Evolutionary conservation across 805 yeast species (phyloP).

Genomic region (Candida namnaoensis): DNA sequence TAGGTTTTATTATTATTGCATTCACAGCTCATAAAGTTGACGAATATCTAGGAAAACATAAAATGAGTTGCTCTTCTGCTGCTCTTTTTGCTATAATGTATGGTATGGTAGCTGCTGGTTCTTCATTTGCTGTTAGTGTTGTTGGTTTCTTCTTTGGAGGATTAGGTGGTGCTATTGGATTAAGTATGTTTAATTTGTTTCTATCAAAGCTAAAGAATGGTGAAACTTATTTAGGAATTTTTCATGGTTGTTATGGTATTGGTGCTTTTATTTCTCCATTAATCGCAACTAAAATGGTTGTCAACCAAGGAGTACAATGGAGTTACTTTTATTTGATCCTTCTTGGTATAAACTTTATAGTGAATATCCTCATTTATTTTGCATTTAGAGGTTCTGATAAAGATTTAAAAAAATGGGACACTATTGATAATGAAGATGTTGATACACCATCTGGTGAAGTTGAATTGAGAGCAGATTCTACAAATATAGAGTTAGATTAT

Average conservation of each 20-base stretch:
- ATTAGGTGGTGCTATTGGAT: slow-evolving; percentile 38
- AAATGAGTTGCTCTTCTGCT: slow-evolving; percentile 31
- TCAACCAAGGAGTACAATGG: slow-evolving; percentile 42
- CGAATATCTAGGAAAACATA: slow-evolving; percentile 29
- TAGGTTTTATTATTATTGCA: slow-evolving; percentile 47
- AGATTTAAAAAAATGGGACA: slow-evolving; percentile 22
- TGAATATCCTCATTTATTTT: slow-evolving; percentile 22
- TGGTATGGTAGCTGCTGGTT: slow-evolving; percentile 37
- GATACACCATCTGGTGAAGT: neutral
- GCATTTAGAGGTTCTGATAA: slow-evolving; percentile 38
- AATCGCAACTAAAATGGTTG: slow-evolving; percentile 44
- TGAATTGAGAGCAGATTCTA: neutral
- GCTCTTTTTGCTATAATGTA: slow-evolving; percentile 29
- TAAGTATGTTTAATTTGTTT: slow-evolving; percentile 45
- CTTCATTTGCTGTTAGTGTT: slow-evolving; percentile 37
- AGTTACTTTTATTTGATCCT: slow-evolving; percentile 45
- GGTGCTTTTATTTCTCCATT: slow-evolving; percentile 60
- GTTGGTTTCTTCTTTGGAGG: slow-evolving; percentile 52
- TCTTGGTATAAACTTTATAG: slow-evolving; percentile 29
- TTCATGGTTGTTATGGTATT: slow-evolving; percentile 55
- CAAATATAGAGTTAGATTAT: neutral
- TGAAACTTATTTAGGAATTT: slow-evolving; percentile 40
- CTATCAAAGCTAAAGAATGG: slow-evolving; percentile 36
- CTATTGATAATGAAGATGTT: slow-evolving; percentile 3
- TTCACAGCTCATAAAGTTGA: slow-evolving; percentile 36